A percentile compares a stretch with the other conserved stretches of the same genome.
Conservation (phyloP, 2,329 filamentous ascomycete species). For the Sordariomycetes sp. region DNA sequence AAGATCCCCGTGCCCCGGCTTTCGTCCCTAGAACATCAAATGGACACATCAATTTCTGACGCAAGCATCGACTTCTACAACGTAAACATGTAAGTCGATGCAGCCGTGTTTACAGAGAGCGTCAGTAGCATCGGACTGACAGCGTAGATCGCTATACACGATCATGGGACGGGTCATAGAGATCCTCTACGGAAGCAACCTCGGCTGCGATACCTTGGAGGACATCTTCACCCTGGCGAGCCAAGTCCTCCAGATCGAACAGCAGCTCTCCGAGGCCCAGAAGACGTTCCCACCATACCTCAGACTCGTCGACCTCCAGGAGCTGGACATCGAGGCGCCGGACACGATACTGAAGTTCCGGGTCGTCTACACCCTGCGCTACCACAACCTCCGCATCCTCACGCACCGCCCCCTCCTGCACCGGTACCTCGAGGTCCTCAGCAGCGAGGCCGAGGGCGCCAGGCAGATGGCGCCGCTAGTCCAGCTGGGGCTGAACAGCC, state of each 20-base stretch:
- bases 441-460: not conserved
- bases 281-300: not conserved
- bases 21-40: not conserved
- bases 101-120: not conserved
- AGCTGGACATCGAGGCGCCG: not conserved
- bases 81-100: not conserved
- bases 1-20: not conserved
- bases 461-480: not conserved
- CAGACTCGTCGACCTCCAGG: not conserved
- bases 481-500: not conserved
- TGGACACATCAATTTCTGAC: not conserved
- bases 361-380: slow-evolving; percentile 4
- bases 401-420: slow-evolving; percentile 5
- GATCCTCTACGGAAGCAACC: slow-evolving; percentile 1
- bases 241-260: slow-evolving; percentile 1
- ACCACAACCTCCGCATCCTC: slow-evolving; percentile 6
- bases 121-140: not conserved
- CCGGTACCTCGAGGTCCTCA: slow-evolving; percentile 4
- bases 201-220: not conserved
- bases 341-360: not conserved
- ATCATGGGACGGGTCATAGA: not conserved
- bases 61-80: not conserved
- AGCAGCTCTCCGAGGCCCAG: not conserved
- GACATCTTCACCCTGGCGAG: not conserved
- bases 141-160: not conserved